phyloP scores from a whole-genome alignment of 108 stramenopile species.

The Phaeodactylum tricornutum region DNA sequence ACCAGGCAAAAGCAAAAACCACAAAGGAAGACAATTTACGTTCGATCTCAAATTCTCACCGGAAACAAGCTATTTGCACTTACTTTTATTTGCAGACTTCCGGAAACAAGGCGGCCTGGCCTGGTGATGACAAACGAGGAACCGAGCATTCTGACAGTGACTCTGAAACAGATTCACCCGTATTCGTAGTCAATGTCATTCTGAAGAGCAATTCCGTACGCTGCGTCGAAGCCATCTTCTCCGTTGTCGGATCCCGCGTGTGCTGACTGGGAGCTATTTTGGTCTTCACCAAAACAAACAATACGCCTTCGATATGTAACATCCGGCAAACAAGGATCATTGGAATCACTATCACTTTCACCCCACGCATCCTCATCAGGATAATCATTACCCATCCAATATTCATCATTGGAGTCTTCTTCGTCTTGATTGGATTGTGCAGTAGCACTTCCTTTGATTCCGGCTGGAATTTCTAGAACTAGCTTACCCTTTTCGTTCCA shows the following conservation, averaged over 20 bases:
- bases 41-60: no score
- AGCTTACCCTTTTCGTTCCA: conserved; percentile 70
- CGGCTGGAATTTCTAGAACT: conserved; percentile 19
- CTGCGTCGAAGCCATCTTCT: conserved; percentile 4
- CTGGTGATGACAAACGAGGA: no score
- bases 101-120: no score
- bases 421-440: conserved; percentile 10
- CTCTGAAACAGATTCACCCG: no score
- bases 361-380: conserved; percentile 27
- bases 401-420: conserved; percentile 38
- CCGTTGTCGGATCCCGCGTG: not conserved
- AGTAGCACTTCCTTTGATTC: conserved; percentile 5
- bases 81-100: no score
- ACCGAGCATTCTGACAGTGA: no score
- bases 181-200: not conserved
- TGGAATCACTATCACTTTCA: not conserved
- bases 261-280: no score
- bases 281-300: no score
- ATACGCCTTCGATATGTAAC: conserved; percentile 2
- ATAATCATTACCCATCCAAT: conserved; percentile 35
- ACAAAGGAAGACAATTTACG: no score
- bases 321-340: not conserved
- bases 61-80: no score
- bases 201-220: conserved; percentile 1
- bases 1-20: no score